Evolutionary conservation across 176 grass and related monocot genomes (phyloP), one percentile per base, ranked within the genome.

Genomic region (Oryza glumipatula): DNA sequence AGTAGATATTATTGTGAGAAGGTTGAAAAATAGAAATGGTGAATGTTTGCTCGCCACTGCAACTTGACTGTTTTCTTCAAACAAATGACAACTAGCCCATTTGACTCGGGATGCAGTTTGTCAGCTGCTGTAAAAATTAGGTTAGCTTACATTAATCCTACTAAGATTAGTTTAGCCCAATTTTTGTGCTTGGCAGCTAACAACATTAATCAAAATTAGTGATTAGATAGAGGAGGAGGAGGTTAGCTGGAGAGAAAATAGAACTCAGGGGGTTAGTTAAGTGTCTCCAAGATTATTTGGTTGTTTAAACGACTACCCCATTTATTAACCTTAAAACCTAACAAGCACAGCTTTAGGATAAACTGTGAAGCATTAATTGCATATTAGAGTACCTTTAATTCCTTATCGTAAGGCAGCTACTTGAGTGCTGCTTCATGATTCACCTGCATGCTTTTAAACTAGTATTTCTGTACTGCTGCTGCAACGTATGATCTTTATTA

Each of bases 341-440:
- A 44, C 43, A 44, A 44, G 43, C 9, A 44, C 43, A 44, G 9
- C 43, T 44, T 44, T 44, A 44, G 43, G 9, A 44, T 44, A 10
- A 1, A 44, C 10, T 9, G 9, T 44, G 43, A 11, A 44, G 43
- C 43, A 44, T 11, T 41, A 7, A 41, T 41, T 41, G 39, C 39
- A 41, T 41, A 38, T 38, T 38, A 41, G 39, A 48, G 46, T 48
- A 14, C 3, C 12, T 49, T 14, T 15, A 13, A 17, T 16, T 71
- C 19, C 41, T 67, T 47, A 33, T 67, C 47, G 15, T 67, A 32
- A 67, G 22, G 67, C 21, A 35, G 45, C 66, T 70, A 36, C 60
- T 68, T 68, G 44, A 80, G n/a, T 68, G 64, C 77, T 68, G 65
- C 32, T 76, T 76, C 30, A 49, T 60, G 52, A n/a, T 70, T 81